Percentiles rank a stretch among this genome's conserved stretches.
phyloP scores from a whole-genome alignment of 345 rosid species.

The Psidium guajava region DNA sequence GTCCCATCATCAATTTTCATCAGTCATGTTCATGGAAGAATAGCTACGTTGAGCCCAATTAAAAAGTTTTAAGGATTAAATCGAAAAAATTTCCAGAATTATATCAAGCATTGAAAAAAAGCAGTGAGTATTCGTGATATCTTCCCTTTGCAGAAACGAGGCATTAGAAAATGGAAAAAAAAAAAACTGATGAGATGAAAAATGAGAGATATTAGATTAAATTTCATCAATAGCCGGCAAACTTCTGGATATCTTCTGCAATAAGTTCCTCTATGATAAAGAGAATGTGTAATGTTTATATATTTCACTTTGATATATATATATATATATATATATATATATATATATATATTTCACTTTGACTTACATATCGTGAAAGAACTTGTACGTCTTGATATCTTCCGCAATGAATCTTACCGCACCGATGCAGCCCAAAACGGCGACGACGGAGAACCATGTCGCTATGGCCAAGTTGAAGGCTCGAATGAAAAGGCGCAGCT shows the following conservation, averaged over 20 bases:
- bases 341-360: too few species aligned
- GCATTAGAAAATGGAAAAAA: background rate
- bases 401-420: constrained; percentile 30
- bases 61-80: background rate
- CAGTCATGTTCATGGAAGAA: background rate
- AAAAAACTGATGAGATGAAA: background rate
- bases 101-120: background rate
- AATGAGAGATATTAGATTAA: background rate
- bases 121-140: background rate
- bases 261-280: too few species aligned
- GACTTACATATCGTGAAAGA: constrained; percentile 35
- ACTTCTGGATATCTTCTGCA: too few species aligned
- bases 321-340: too few species aligned
- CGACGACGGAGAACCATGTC: constrained; percentile 36
- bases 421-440: constrained; percentile 39
- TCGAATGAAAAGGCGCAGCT: constrained; percentile 5
- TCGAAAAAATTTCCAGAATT: background rate
- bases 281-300: background rate
- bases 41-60: background rate
- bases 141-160: background rate
- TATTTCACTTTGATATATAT: background rate
- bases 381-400: constrained; percentile 27
- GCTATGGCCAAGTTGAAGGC: constrained; percentile 24
- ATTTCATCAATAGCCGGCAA: background rate
- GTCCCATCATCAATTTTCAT: too few species aligned